phyloP scores from a whole-genome alignment of 169 alveolate species.

The Eimeria acervulina region DNA sequence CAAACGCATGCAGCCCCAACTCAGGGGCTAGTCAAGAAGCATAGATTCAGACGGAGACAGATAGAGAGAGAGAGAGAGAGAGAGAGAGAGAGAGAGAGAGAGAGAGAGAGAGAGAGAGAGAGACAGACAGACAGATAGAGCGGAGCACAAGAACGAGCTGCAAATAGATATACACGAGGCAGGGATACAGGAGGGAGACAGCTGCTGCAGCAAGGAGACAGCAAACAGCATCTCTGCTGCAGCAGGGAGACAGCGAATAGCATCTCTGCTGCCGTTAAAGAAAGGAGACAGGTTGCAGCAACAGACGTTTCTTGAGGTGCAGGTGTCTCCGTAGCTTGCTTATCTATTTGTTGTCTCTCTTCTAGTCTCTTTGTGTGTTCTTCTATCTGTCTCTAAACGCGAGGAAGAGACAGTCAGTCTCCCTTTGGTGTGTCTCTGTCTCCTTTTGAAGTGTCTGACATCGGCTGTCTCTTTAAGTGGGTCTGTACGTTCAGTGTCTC shows the following conservation, averaged over 20 bases:
- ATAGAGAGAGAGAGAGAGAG: neutral
- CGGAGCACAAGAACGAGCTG: no score
- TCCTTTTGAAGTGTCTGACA: neutral
- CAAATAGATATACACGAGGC: no score
- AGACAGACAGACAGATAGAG: neutral
- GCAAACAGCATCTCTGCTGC: neutral
- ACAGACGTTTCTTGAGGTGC: neutral
- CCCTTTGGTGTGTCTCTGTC: neutral
- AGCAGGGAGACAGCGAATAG: no score
- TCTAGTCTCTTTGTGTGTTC: no score
- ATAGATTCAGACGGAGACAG: neutral
- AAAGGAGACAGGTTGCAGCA: neutral
- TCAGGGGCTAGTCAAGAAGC: no score
- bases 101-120: neutral
- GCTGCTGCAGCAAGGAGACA: neutral
- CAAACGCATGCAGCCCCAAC: no score
- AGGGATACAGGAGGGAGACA: no score
- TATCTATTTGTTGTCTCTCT: neutral
- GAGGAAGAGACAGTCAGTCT: neutral
- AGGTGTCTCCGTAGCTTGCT: no score
- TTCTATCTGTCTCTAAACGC: no score
- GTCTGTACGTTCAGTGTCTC: no score
- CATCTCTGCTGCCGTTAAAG: neutral
- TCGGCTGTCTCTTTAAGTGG: no score
- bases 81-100: neutral